Evolutionary conservation across 805 yeast species (phyloP).

Genomic region (Saccharomycopsis fermentans): DNA sequence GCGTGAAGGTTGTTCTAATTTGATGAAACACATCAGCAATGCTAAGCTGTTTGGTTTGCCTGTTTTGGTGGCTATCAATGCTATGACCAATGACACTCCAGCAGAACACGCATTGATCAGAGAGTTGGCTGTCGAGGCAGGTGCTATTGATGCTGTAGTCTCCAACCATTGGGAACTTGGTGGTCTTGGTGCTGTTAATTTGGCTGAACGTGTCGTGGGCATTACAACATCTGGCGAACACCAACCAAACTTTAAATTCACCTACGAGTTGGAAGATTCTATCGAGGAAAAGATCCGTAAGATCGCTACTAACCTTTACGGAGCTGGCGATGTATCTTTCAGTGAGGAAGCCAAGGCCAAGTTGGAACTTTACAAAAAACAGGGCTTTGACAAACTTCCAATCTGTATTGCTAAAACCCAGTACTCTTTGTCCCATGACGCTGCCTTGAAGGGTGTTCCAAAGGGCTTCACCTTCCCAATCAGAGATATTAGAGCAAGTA

Average conservation of each 20-base stretch:
- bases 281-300: conserved; percentile 59
- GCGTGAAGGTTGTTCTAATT: conserved; percentile 59
- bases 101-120: conserved; percentile 60
- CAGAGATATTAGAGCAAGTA: conserved; percentile 66
- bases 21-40: conserved; percentile 67
- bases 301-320: conserved; percentile 70
- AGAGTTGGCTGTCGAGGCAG: conserved; percentile 61
- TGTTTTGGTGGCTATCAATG: conserved; percentile 74
- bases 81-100: conserved; percentile 63
- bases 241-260: conserved; percentile 37
- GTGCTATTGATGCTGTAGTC: conserved; percentile 70
- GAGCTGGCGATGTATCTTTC: conserved; percentile 63
- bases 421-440: conserved; percentile 76
- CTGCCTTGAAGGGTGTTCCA: conserved; percentile 75
- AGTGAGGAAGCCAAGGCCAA: conserved; percentile 61
- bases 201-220: conserved; percentile 61
- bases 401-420: conserved; percentile 83
- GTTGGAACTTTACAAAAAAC: conserved; percentile 55
- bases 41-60: conserved; percentile 66
- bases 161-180: conserved; percentile 86
- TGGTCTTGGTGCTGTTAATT: conserved; percentile 68
- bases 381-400: conserved; percentile 71
- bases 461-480: conserved; percentile 71
- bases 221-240: conserved; percentile 19
- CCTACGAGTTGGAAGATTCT: conserved; percentile 51